Evolutionary conservation across 2,329 filamentous ascomycete species (phyloP).

Genomic region (Fusarium oligoseptatum): DNA sequence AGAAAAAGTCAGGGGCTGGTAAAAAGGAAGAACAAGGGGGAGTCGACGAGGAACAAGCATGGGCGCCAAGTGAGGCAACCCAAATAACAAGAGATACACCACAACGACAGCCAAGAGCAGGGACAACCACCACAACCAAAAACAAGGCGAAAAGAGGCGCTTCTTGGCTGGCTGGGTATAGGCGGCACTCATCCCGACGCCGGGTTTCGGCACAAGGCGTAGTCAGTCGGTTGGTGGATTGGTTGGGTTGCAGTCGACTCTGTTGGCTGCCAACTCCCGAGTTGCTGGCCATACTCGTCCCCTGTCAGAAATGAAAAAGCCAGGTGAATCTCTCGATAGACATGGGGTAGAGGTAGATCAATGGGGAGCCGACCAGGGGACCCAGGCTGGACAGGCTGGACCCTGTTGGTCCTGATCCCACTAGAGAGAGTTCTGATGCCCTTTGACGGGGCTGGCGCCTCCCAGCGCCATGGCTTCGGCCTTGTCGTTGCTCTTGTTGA

Average conservation of each 20-base stretch:
- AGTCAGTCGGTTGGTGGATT: background rate
- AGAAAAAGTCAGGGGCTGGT: constrained; percentile 1
- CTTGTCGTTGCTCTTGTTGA: constrained; percentile 3
- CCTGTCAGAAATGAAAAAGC: background rate
- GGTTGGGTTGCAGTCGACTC: background rate
- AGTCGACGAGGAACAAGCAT: background rate
- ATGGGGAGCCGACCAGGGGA: background rate
- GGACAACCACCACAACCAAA: background rate
- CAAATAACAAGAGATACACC: background rate
- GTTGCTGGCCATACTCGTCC: background rate
- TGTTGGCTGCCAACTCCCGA: background rate
- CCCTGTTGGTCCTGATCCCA: constrained; percentile 12
- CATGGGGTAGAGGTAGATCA: constrained; percentile 1
- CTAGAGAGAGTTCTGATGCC: background rate
- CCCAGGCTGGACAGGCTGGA: background rate
- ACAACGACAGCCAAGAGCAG: background rate
- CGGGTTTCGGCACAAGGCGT: constrained; percentile 2
- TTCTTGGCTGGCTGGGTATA: background rate
- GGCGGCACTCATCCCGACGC: background rate
- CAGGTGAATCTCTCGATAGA: constrained; percentile 1
- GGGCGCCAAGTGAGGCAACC: background rate
- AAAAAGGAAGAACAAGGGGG: background rate
- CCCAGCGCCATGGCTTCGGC: constrained; percentile 18
- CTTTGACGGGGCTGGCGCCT: constrained; percentile 7
- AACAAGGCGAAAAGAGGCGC: constrained; percentile 4